Evolutionary conservation across 345 rosid genomes (phyloP), one percentile per base, ranked within the genome.

Genomic region (Hibiscus syriacus): DNA sequence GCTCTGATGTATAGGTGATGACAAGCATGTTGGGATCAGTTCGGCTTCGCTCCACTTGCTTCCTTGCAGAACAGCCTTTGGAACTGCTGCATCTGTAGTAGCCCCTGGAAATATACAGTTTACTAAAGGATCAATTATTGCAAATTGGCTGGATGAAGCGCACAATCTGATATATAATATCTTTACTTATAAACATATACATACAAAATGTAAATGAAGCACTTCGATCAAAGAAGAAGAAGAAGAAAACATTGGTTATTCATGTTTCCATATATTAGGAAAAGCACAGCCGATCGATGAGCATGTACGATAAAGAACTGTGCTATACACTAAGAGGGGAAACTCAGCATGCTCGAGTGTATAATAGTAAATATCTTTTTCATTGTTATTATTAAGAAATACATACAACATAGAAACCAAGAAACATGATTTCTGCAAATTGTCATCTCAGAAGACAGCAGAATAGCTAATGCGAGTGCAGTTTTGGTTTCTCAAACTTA

Each of bases 1-100:
- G 99, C 70, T 94, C 99, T 0, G 97, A 94, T 0, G 97, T 94
- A 80, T 94, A 94, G 26, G 99, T 90, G 57, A 94, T 94, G 30
- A 94, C 96, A 70, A 94, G 78, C 97, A 90, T 90, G 83, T 86
- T 94, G 27, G 99, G 95, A 83, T 94, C 99, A 0, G 87, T 85
- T 36, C 96, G 86, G 90, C 97, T 90, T 38, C 97, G 73, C 84
- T 94, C 99, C 8, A 94, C 99, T 83, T 94, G 99, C 74, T 90
- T 94, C 77, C 99, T 83, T 7, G 97, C 99, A 22, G 97, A 83
- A 77, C 97, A 94, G 19, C 97, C 99, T 76, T 94, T 94, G 2
- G 99, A 94, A 71, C 94, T 90, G 81, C 97, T 94, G 84, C 99
- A 94, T 73, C 98, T 80, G 66, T 92, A 92, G 74, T 92, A 92